Base-by-base conservation (phyloP, 2,329 filamentous ascomycete genomes). In the Fusarium floridanum region DNA sequence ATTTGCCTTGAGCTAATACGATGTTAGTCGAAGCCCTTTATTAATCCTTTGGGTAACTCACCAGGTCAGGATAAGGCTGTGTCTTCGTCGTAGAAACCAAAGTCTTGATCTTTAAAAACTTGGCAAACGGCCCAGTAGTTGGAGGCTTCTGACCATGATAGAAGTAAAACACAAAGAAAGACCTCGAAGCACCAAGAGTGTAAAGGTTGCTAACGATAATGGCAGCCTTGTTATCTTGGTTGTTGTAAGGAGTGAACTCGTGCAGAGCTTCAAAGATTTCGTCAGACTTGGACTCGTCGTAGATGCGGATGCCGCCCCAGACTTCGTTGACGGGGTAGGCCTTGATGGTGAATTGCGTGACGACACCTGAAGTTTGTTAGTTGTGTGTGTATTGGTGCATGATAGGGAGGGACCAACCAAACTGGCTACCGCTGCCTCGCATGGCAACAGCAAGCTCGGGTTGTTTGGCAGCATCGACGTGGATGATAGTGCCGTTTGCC, bases 351-450 rank as follows among this genome's bases (percentile, higher is more conserved):
- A 70, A 73, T 0, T 67, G 32, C 0, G 71, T 73, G 0, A 70
- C 70, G 12, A 73, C 60, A 0, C 71, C 69, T 71, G 0, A 0
- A 0, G 5, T 0, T 1, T 2, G 11, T 71, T 22, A 71, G 39
- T n/a, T 22, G 6, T 61, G 14, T 36, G 14, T 1, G 24, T 5
- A 4, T 20, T 32, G 10, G 6, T 22, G 11, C 4, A 2, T n/a
- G 0, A 39, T n/a, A 17, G 34, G 16, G 12, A n/a, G n/a, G n/a
- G 8, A 60, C 57, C 59, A 1, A 71, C 69, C 70, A 0, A 73
- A 73, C 2, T 73, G 71, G 7, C 70, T 57, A 0, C 71, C 71
- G 2, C 71, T 73, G 4, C 71, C 71, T n/a, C 66, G 43, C 12
- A 73, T 22, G 0, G 71, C 71, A 0, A 71, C 66, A 0, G 71